phyloP scores from a whole-genome alignment of 2,329 filamentous ascomycete species.

The Xylariaceae sp. region DNA sequence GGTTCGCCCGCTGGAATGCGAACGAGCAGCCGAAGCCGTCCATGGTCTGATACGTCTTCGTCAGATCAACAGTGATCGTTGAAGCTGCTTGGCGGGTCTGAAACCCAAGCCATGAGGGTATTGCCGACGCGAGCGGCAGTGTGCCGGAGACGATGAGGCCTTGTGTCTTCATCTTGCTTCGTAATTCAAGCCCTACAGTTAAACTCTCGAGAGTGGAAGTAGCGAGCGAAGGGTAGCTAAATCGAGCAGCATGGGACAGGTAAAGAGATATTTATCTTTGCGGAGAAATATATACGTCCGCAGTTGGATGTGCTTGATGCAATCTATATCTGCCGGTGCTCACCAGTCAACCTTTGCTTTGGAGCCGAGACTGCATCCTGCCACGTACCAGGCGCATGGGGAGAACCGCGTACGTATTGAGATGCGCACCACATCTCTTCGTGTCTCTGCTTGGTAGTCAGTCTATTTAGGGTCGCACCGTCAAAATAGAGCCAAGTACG shows the following conservation, averaged over 20 bases:
- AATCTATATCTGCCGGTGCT: constrained; percentile 15
- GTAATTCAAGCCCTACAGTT: constrained; percentile 1
- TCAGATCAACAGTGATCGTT: constrained; percentile 36
- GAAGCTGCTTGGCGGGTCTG: constrained; percentile 20
- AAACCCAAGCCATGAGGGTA: constrained; percentile 21
- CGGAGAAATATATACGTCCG: no score
- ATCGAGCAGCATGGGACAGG: no score
- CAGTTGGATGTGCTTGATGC: neutral
- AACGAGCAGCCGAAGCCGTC: constrained; percentile 44
- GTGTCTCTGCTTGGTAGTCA: constrained; percentile 18
- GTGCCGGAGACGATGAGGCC: constrained; percentile 13
- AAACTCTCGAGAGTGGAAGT: neutral
- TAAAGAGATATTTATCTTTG: no score
- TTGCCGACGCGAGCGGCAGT: constrained; percentile 19
- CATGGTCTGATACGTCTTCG: constrained; percentile 42
- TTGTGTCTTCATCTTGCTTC: constrained; percentile 18
- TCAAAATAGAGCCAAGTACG: constrained; percentile 20
- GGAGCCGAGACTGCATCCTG: no score
- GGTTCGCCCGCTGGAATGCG: constrained; percentile 43
- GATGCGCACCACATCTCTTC: constrained; percentile 21
- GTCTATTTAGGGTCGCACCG: constrained; percentile 11
- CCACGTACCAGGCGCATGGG: constrained; percentile 10
- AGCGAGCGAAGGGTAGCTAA: no score
- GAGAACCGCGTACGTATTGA: constrained; percentile 8
- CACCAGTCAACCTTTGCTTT: neutral